Evolutionary conservation across 1,284 basidiomycete species (phyloP).

Genomic region (Pseudozyma pruni): DNA sequence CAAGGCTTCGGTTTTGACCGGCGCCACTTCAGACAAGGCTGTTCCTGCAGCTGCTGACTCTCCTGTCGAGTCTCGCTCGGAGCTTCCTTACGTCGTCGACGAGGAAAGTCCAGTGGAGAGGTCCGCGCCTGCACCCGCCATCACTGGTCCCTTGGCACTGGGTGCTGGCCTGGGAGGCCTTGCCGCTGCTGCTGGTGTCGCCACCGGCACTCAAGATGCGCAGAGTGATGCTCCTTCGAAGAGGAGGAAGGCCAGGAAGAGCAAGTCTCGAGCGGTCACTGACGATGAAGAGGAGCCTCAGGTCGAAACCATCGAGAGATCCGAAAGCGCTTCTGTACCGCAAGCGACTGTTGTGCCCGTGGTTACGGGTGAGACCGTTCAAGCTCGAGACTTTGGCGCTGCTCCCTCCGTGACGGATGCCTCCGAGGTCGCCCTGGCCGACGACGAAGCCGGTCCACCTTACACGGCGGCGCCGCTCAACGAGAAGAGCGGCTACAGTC

Average conservation of each 20-base stretch:
- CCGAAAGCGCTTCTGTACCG: conserved; percentile 1
- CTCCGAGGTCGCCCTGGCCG: conserved; percentile 20
- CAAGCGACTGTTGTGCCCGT: conserved; percentile 12
- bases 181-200: conserved; percentile 25
- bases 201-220: conserved; percentile 3
- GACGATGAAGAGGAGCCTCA: conserved; percentile 9
- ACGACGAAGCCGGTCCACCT: conserved; percentile 24
- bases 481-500: conserved; percentile 32
- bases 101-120: conserved; percentile 16
- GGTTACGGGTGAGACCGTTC: conserved; percentile 1
- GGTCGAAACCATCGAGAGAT: conserved; percentile 2
- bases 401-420: conserved; percentile 14
- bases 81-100: conserved; percentile 39
- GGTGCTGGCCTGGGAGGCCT: conserved; percentile 37
- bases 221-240: conserved; percentile 13
- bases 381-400: conserved; percentile 26
- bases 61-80: conserved; percentile 15
- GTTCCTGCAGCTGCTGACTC: conserved; percentile 1
- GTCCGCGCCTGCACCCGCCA: conserved; percentile 17
- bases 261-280: conserved; percentile 7
- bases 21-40: conserved; percentile 2
- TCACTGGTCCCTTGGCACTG: conserved; percentile 15
- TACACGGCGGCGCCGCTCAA: conserved; percentile 11
- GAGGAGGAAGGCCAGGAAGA: conserved; percentile 30
- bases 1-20: conserved; percentile 20